phyloP scores from a whole-genome alignment of 371 early-diverging fungal genomes.

The Coemansia sp. region DNA sequence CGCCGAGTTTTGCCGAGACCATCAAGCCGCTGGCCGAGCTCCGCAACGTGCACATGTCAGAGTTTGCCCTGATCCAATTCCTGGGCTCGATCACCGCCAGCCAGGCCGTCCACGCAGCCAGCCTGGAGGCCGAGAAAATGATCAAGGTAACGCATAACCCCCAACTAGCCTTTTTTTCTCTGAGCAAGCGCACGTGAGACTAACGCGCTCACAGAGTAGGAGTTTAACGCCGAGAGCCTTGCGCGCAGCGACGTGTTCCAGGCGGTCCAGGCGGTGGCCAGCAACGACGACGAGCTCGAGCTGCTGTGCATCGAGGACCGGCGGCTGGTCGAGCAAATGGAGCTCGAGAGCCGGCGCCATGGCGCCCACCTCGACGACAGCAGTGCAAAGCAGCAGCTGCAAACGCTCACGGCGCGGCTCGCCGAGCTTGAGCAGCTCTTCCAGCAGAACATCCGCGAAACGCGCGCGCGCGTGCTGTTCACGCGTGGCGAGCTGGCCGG shows the following conservation, averaged over 20 bases:
- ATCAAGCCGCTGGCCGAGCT: constrained; percentile 53
- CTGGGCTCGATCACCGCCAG: too few relatives aligned
- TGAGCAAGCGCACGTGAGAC: too few relatives aligned
- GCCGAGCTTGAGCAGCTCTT: constrained; percentile 62
- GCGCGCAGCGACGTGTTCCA: constrained; percentile 68
- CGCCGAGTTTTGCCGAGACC: constrained; percentile 56
- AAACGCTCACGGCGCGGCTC: constrained; percentile 59
- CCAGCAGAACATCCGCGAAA: constrained; percentile 58
- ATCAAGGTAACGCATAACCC: too few relatives aligned
- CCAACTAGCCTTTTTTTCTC: too few relatives aligned
- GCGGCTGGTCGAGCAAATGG: constrained; percentile 58
- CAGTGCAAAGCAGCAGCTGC: constrained; percentile 56
- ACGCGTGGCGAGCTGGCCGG: constrained; percentile 68
- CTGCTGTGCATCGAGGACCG: constrained; percentile 56
- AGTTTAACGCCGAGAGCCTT: constrained; percentile 60
- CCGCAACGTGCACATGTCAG: constrained; percentile 51
- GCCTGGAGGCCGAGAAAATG: too few relatives aligned
- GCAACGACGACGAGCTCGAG: constrained; percentile 52
- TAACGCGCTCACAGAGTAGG: constrained; percentile 20
- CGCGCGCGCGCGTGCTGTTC: constrained; percentile 42
- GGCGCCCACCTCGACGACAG: constrained; percentile 64
- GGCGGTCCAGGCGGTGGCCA: constrained; percentile 53
- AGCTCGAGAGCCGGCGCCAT: constrained; percentile 60
- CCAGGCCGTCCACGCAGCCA: too few relatives aligned
- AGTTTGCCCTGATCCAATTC: neutral